Evolutionary conservation across 2,329 filamentous ascomycete genomes (phyloP), one percentile per base, ranked within the genome.

Genomic region (Pseudogymnoascus sp.): DNA sequence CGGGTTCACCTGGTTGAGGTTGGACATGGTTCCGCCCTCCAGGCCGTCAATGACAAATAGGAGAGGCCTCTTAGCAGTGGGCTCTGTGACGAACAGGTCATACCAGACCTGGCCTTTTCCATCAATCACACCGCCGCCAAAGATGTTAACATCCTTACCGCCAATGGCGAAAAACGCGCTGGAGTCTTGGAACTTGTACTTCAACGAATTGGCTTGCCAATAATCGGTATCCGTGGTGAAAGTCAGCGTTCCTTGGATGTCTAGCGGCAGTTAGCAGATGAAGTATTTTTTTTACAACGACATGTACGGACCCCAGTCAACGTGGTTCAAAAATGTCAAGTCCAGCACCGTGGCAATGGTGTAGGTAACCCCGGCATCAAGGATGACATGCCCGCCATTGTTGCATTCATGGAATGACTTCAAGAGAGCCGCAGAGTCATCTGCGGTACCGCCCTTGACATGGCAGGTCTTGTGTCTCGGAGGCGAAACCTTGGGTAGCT

Each of bases 211-310:
- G 7, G 78, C 79, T 66, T 86, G 80, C 88, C 88, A 90, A 74
- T 89, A 90, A 67, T 84, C 80, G 1, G 85, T 86, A 70, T 90
- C 84, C 60, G 86, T 81, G 63, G 82, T 83, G 75, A 90, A 90
- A 63, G 82, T 77, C 19, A 89, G 79, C 21, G 79, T 80, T 21
- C 84, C 85, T 69, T 82, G 80, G 65, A 86, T 81, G 66, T 84
- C 82, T 83, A 64, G 21, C 62, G 31, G 1, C 35, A 31, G 44
- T 62, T 21, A 59, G 38, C 11, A 37, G 17, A 63, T 26, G 26
- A 35, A 15, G 11, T 44, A 19, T 17, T 11, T 21, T 37, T 38
- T 26, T 29, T 29, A 9, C 21, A 23, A 50, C 21, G 9, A 13
- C 0, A 17, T 13, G 13, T 37, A 56, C 10, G 17, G 5, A 83